A percentile compares a stretch with the other conserved stretches of the same genome.
Conservation (phyloP, 1,139 yeast genomes). For the Debaryomycetaceae sp. region DNA sequence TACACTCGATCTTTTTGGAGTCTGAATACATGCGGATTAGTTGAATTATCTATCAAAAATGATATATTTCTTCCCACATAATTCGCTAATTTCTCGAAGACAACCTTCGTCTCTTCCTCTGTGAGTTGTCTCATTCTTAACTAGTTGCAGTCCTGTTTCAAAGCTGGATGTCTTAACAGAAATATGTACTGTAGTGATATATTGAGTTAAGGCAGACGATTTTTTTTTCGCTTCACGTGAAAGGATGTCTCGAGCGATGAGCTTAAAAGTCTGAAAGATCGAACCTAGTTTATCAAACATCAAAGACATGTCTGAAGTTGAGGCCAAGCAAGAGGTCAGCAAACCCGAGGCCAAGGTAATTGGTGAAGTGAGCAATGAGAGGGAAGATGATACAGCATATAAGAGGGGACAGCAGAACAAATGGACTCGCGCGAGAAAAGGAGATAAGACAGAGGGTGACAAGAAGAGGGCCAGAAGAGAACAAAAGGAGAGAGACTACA, state of each 20-base stretch:
- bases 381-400: constrained; percentile 23
- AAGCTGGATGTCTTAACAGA: background rate
- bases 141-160: background rate
- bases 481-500: constrained; percentile 23
- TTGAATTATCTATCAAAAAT: constrained; percentile 79
- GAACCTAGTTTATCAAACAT: background rate
- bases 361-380: constrained; percentile 9
- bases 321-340: constrained; percentile 2
- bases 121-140: constrained; percentile 83
- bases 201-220: too few species aligned
- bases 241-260: constrained; percentile 7
- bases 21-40: constrained; percentile 91
- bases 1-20: constrained; percentile 95
- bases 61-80: constrained; percentile 95
- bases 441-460: constrained; percentile 35
- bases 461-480: constrained; percentile 30
- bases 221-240: background rate
- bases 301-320: constrained; percentile 6
- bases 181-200: background rate
- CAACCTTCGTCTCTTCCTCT: constrained; percentile 94
- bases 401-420: constrained; percentile 44
- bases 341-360: constrained; percentile 1
- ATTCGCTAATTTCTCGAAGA: constrained; percentile 92
- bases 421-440: constrained; percentile 30
- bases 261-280: constrained; percentile 1